Conservation (phyloP, 2,329 filamentous ascomycete species). For the Cryphonectria carpinicola region DNA sequence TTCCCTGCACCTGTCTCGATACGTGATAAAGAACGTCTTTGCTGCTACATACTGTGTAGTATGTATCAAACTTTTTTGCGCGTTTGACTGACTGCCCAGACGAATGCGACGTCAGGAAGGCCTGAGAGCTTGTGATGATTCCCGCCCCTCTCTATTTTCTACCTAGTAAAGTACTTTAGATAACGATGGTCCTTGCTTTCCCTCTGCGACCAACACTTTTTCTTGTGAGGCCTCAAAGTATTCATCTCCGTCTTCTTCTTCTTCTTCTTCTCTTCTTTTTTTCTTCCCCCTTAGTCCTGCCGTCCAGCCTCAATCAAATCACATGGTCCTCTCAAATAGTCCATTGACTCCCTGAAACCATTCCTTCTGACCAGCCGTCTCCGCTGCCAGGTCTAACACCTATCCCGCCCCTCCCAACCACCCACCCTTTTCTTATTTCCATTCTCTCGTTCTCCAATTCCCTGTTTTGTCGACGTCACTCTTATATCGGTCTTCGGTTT, state of each 20-base stretch:
- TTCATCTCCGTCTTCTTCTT: background rate
- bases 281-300: background rate
- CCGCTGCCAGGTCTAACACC: background rate
- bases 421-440: background rate
- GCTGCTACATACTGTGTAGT: background rate
- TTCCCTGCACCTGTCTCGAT: background rate
- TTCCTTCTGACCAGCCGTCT: background rate
- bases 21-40: background rate
- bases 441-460: background rate
- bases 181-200: background rate
- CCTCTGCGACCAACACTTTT: background rate
- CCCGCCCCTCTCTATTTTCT: constrained; percentile 4
- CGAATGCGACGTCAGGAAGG: background rate
- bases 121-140: background rate
- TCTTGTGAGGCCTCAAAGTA: constrained; percentile 1
- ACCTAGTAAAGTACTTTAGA: background rate
- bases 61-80: background rate
- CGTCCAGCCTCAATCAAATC: background rate
- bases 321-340: background rate
- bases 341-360: background rate
- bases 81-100: background rate
- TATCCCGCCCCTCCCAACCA: background rate
- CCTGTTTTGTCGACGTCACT: background rate
- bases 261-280: background rate
- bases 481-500: background rate